Conservation (phyloP, 148 eudicot species). For the Selenicereus undatus region DNA sequence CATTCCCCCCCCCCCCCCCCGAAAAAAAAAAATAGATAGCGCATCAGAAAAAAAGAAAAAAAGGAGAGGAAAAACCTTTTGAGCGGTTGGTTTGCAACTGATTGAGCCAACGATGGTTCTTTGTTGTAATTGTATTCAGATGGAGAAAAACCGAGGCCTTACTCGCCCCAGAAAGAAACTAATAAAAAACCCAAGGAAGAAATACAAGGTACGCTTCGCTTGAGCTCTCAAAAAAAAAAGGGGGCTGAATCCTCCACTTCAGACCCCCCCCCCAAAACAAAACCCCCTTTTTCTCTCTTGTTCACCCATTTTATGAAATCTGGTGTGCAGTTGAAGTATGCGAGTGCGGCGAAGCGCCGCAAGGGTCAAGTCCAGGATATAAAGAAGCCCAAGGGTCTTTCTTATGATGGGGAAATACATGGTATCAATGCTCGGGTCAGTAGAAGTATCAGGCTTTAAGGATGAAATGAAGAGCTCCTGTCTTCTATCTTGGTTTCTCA, state of each 20-base stretch:
- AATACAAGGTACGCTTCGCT: constrained; percentile 48
- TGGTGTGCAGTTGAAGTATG: constrained; percentile 46
- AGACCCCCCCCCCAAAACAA: neutral
- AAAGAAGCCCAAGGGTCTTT: constrained; percentile 33
- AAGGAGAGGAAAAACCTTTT: neutral
- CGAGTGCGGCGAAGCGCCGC: constrained; percentile 37
- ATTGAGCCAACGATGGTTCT: neutral
- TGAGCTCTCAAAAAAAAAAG: neutral
- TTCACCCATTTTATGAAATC: neutral
- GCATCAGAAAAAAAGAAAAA: no score
- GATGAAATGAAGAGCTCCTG: neutral
- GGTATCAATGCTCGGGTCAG: constrained; percentile 65
- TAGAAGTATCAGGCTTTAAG: constrained; percentile 52
- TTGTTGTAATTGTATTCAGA: constrained; percentile 36
- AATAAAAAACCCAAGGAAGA: constrained; percentile 74
- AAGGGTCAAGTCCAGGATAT: constrained; percentile 64
- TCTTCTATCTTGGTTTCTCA: neutral
- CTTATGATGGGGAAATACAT: constrained; percentile 62
- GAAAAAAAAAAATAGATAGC: neutral
- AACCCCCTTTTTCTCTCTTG: neutral
- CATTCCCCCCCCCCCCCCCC: neutral
- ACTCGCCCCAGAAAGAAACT: constrained; percentile 64
- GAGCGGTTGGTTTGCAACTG: neutral
- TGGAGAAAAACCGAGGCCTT: constrained; percentile 84
- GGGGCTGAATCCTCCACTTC: neutral